Percentiles rank a stretch among this genome's conserved stretches.
These are phyloP conservation scores for Ambrosiella cleistominuta DNA, from an alignment of 2,329 filamentous ascomycete genomes.

Conservation along the genomic window DNA sequence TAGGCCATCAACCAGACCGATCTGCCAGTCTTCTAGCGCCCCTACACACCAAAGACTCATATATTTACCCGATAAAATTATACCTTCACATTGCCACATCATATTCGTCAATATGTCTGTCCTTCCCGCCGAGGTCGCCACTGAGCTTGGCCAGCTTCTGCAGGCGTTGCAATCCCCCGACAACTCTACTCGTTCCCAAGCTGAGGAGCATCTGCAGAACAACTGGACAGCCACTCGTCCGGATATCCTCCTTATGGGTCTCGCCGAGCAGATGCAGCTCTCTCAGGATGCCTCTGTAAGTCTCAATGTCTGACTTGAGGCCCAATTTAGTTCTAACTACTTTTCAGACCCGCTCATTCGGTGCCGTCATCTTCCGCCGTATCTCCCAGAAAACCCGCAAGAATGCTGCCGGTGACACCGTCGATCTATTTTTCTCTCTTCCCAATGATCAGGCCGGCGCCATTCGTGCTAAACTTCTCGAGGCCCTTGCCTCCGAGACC, in stretches of 20 bases:
- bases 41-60: background rate
- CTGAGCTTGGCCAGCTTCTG: conserved; percentile 71
- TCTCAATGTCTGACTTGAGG: background rate
- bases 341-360: conserved; percentile 65
- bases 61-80: background rate
- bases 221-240: conserved; percentile 74
- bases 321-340: background rate
- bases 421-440: conserved; percentile 75
- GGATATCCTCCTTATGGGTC: conserved; percentile 78
- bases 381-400: conserved; percentile 83
- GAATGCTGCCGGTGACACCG: conserved; percentile 48
- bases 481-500: conserved; percentile 56
- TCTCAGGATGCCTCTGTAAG: conserved; percentile 55
- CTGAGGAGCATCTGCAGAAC: conserved; percentile 77
- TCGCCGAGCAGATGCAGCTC: conserved; percentile 77
- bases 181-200: conserved; percentile 67
- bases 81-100: background rate
- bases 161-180: conserved; percentile 78
- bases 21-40: too few species aligned
- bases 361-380: conserved; percentile 83
- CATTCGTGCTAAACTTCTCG: conserved; percentile 70
- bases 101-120: conserved; percentile 51
- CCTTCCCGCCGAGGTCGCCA: conserved; percentile 66
- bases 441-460: conserved; percentile 53
- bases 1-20: background rate